Conservation (phyloP, 768 basidiomycete genomes). For the Termitomyces sp. region DNA sequence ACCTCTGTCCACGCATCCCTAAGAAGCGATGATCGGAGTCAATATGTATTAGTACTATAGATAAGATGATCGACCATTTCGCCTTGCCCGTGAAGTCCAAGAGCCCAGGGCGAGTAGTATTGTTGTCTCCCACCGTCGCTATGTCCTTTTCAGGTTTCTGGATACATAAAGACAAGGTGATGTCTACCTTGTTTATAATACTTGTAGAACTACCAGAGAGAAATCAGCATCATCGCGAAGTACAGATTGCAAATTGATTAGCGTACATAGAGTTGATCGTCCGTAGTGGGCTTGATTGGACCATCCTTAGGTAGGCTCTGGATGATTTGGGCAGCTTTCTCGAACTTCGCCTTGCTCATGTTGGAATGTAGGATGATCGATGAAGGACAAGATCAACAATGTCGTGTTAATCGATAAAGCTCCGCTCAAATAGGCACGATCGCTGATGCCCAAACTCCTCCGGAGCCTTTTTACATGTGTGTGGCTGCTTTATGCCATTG, state of each 20-base stretch:
- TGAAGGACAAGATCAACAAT: conserved; percentile 7
- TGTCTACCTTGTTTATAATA: conserved; percentile 86
- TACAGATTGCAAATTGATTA: conserved; percentile 7
- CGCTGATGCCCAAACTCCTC: background rate
- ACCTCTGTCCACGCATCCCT: conserved; percentile 87
- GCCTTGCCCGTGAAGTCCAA: conserved; percentile 85
- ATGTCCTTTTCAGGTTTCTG: background rate
- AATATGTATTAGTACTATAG: conserved; percentile 4
- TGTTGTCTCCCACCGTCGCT: conserved; percentile 77
- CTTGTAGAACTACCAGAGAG: conserved; percentile 73
- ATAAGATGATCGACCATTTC: conserved; percentile 63
- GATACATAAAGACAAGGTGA: background rate
- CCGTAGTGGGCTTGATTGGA: conserved; percentile 66
- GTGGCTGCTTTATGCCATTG: background rate
- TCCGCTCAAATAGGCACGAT: conserved; percentile 15
- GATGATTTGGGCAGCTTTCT: conserved; percentile 70
- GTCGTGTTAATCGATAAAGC: conserved; percentile 11
- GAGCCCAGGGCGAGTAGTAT: conserved; percentile 61
- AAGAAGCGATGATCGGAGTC: conserved; percentile 3
- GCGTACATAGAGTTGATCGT: conserved; percentile 79
- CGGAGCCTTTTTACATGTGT: background rate
- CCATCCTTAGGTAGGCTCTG: conserved; percentile 73
- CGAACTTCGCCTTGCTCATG: conserved; percentile 73
- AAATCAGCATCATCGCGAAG: conserved; percentile 9
- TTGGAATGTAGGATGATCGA: conserved; percentile 10